phyloP scores from a whole-genome alignment of 2,329 filamentous ascomycete species.

The Acrodontium crateriforme region DNA sequence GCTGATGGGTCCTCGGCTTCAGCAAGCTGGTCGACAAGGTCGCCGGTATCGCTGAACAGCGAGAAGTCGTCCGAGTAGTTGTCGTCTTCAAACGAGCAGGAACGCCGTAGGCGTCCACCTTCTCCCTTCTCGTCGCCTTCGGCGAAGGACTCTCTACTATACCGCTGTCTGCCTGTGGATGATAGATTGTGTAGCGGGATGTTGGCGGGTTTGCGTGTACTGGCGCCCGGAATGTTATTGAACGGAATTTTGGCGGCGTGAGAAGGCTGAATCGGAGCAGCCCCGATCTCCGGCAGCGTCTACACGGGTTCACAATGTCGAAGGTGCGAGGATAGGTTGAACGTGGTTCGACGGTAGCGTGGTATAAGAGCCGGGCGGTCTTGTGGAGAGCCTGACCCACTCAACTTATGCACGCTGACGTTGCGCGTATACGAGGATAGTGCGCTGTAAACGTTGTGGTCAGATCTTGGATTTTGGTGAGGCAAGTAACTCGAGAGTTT shows the following conservation, averaged over 20 bases:
- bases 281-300: constrained; percentile 6
- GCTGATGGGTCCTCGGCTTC: constrained; percentile 58
- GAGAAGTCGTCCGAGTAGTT: constrained; percentile 45
- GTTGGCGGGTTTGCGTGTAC: constrained; percentile 60
- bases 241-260: constrained; percentile 68
- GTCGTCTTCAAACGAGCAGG: constrained; percentile 7
- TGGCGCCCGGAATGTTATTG: constrained; percentile 25
- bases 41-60: constrained; percentile 87
- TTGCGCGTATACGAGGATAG: too few species aligned
- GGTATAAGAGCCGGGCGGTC: too few species aligned
- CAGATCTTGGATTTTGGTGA: too few species aligned
- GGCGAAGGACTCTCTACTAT: constrained; percentile 25
- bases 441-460: too few species aligned
- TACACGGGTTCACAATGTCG: background rate
- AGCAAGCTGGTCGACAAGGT: constrained; percentile 81
- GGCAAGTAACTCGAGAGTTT: too few species aligned
- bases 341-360: too few species aligned
- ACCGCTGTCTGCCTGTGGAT: constrained; percentile 28
- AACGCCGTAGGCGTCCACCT: constrained; percentile 28
- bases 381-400: too few species aligned
- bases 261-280: constrained; percentile 34
- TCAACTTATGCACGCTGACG: too few species aligned
- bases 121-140: constrained; percentile 28
- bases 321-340: too few species aligned
- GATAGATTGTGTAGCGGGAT: constrained; percentile 72